phyloP scores from a whole-genome alignment of 108 stramenopile species.

The Schizochytrium sp. region DNA sequence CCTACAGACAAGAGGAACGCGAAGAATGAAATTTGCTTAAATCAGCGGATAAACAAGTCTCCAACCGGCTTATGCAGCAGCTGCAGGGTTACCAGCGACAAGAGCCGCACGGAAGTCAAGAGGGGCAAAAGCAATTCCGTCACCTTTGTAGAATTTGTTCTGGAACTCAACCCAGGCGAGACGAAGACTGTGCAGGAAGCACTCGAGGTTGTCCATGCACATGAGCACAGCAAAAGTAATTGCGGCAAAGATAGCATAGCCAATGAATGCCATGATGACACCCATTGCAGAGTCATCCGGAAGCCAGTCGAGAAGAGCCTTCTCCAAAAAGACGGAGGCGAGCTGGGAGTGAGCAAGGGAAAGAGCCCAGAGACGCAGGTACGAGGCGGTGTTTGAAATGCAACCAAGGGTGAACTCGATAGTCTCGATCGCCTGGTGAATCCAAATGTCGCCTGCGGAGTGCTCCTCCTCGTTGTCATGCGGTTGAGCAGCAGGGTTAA shows the following conservation, averaged over 20 bases:
- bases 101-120: constrained; percentile 87
- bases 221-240: constrained; percentile 95
- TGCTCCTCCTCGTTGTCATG: constrained; percentile 82
- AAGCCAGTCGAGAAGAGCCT: constrained; percentile 92
- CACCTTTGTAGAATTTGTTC: constrained; percentile 97
- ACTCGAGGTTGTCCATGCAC: constrained; percentile 98
- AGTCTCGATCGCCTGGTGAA: constrained; percentile 98
- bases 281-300: constrained; percentile 77
- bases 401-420: constrained; percentile 98
- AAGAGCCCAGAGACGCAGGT: constrained; percentile 98
- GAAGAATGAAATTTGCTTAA: background rate
- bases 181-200: constrained; percentile 98
- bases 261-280: constrained; percentile 89
- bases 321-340: constrained; percentile 97
- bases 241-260: constrained; percentile 94
- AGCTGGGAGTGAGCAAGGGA: constrained; percentile 98
- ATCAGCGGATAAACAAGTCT: background rate
- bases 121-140: constrained; percentile 91
- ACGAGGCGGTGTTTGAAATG: constrained; percentile 98
- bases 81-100: constrained; percentile 75
- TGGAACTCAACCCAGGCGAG: constrained; percentile 99
- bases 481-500: background rate
- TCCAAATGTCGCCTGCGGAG: constrained; percentile 87
- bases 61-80: background rate
- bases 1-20: background rate